A percentile compares a stretch with the other conserved stretches of the same genome.
phyloP scores from a whole-genome alignment of 345 rosid genomes.

The Citrus mangshanensis region DNA sequence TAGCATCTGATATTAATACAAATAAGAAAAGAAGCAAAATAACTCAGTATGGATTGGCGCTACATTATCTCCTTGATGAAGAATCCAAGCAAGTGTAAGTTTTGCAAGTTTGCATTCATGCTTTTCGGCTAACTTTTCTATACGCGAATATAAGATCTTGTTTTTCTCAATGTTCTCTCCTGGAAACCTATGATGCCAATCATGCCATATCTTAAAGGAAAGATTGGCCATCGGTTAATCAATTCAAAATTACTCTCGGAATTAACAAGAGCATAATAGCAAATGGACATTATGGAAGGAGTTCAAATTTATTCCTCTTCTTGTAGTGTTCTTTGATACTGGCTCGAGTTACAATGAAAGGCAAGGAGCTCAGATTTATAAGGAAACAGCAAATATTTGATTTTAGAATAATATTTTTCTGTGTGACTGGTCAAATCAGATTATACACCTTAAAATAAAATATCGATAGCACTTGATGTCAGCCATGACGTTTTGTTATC shows the following conservation, averaged over 20 bases:
- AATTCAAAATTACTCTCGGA: neutral
- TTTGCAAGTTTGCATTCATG: slow-evolving; percentile 31
- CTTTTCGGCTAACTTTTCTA: slow-evolving; percentile 29
- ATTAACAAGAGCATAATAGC: too few species aligned
- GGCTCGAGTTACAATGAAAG: neutral
- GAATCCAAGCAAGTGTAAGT: slow-evolving; percentile 45
- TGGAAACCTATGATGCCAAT: slow-evolving; percentile 21
- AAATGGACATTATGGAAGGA: too few species aligned
- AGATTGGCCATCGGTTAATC: neutral
- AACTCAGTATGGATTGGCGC: slow-evolving; percentile 40
- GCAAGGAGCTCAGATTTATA: neutral
- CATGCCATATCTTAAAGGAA: neutral
- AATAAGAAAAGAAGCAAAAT: neutral
- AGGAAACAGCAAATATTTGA: too few species aligned
- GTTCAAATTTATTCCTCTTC: too few species aligned
- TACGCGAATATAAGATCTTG: slow-evolving; percentile 20
- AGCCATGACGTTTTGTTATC: neutral
- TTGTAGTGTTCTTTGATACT: neutral
- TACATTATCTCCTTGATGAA: slow-evolving; percentile 41
- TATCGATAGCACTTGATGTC: neutral
- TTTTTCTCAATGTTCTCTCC: slow-evolving; percentile 30
- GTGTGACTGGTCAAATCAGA: neutral
- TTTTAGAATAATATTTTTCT: neutral
- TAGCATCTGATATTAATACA: too few species aligned
- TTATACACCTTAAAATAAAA: neutral